Evolutionary conservation across 176 grass and related monocot genomes (phyloP).

Genomic region (Pontederia crassipes): DNA sequence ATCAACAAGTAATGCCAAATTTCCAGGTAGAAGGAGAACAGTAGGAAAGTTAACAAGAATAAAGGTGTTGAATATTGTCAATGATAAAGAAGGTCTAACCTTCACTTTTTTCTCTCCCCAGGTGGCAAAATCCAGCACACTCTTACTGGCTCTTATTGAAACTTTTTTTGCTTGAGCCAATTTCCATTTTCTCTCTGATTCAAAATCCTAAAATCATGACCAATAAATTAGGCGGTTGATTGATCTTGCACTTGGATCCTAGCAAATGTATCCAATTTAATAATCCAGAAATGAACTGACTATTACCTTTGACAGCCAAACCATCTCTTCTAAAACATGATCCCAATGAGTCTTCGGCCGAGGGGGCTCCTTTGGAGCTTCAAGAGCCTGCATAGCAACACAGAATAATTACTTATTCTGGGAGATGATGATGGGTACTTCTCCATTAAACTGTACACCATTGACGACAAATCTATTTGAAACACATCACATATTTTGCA

Average conservation of each 20-base stretch:
- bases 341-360: conserved; percentile 94
- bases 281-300: neutral
- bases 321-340: conserved; percentile 91
- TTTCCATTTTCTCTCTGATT: conserved; percentile 98
- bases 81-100: conserved; percentile 28
- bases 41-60: neutral
- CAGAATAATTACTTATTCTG: neutral
- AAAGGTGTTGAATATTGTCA: neutral
- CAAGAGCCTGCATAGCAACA: conserved; percentile 50
- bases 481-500: too few relatives aligned
- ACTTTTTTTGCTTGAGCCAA: conserved; percentile 85
- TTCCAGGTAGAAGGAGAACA: too few relatives aligned
- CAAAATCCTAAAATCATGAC: conserved; percentile 62
- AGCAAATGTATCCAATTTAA: neutral
- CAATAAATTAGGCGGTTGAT: conserved; percentile 16
- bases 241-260: neutral
- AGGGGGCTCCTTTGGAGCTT: conserved; percentile 73
- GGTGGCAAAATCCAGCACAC: conserved; percentile 66
- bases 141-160: conserved; percentile 69
- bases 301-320: conserved; percentile 80
- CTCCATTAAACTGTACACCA: too few relatives aligned
- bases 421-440: neutral
- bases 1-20: too few relatives aligned
- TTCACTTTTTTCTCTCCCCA: conserved; percentile 88
- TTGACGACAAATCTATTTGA: too few relatives aligned